Evolutionary conservation across 2,329 filamentous ascomycete genomes (phyloP), one percentile per base, ranked within the genome.

Genomic region (Fusarium mangiferae): DNA sequence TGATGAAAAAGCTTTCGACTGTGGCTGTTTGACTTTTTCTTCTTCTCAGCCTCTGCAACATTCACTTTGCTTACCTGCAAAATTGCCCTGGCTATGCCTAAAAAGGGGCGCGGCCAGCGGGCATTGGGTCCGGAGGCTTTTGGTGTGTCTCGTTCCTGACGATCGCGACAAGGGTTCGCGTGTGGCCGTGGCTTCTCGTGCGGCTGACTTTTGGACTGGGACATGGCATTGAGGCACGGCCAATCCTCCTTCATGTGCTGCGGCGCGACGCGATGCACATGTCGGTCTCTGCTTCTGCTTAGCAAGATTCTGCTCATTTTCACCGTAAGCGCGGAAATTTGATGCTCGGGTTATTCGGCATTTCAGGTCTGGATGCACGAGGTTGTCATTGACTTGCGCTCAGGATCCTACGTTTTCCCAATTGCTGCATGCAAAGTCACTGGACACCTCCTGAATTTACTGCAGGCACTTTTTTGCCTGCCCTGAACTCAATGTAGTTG

Each of bases 71-170:
- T n/a, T 24, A 35, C 52, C 36, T 33, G 39, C 39, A 30, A 35
- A 24, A 15, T 35, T 28, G 52, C 30, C 44, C 36, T 72, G 45
- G 67, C 67, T 54, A 68, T 74, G 48, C 72, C 68, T 48, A 62
- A 62, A 63, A 30, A 66, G 66, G 67, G 67, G 70, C 67, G 44
- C 57, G 38, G 61, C 51, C 66, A 64, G 41, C 39, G 54, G 60
- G 57, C 52, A 55, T 58, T 54, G 52, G 58, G 60, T 54, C 68
- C 45, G 61, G 33, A 61, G 59, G 56, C 60, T 35, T 61, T 68
- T 76, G 75, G 75, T 75, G 71, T 62, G 73, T 59, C 65, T 61
- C 69, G 76, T 78, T 77, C 76, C 76, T 78, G 76, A 75, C 72
- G 77, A 78, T 78, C 77, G 61, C 33, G 66, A 72, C 76, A 70